Base-by-base conservation (phyloP, 495 filamentous ascomycete species). In the Annulohypoxylon bovei region DNA sequence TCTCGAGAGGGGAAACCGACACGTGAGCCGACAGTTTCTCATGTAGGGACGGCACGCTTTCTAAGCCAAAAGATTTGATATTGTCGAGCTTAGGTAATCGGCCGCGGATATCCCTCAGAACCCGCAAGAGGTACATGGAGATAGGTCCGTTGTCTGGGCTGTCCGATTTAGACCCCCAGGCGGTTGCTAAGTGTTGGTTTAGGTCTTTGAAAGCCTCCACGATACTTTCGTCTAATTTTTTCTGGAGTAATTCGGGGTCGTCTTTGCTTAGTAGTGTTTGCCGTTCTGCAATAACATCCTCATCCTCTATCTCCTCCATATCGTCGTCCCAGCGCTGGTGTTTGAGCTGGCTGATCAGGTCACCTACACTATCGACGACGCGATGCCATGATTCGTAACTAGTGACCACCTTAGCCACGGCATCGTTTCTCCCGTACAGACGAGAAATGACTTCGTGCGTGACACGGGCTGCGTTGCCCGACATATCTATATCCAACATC, bases 271-370 rank as follows among this genome's bases (percentile, higher is more conserved):
- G 82, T 11, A 88, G 78, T 3, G 82, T 81, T 28, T 91, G 85
- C 35, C 89, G 81, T 22, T 87, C 84, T 63, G 94, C 89, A 33
- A 90, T 84, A 1, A 90, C 87, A 35, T 90, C 87, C 44, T 94
- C 90, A 40, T 94, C 92, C 37, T 92, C 90, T 14, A 88, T 85
- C 53, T 90, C 89, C 30, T 95, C 90, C 12, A 93, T 79, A 32
- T 93, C 87, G 62, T 94, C 91, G 22, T 91, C 88, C 91, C 93
- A 97, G 59, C 86, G 87, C 30, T 87, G 85, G 9, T 86, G 84
- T 62, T 83, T 88, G 44, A 98, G 81, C 20, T 87, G 85, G 27
- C 90, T 86, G 28, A 96, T 87, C 11, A 89, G 83, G 12, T 81
- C 78, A 9, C 83, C 83, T 2, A 90, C 83, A 47, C 86, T 84